Evolutionary conservation across 192 early-diverging fungal genomes (phyloP).

Genomic region (Spizellomyces punctatus): DNA sequence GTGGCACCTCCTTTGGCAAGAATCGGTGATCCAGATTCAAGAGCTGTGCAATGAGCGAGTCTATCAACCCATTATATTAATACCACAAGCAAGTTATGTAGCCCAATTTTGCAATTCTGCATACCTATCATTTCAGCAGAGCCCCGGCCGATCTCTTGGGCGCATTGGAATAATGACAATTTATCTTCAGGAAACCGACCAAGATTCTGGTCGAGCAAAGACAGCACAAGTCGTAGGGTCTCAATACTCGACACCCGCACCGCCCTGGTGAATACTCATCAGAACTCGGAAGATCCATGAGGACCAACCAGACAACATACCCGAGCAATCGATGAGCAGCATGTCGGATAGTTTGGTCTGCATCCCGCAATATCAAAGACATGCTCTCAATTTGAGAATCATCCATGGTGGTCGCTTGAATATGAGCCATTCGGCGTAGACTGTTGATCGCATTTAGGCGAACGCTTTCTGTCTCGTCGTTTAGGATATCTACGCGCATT

Average conservation of each 20-base stretch:
- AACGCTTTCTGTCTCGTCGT: constrained; percentile 89
- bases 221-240: not conserved
- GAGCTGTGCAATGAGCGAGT: not conserved
- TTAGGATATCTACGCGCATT: constrained; percentile 80
- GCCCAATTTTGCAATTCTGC: constrained; percentile 44
- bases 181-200: constrained; percentile 70
- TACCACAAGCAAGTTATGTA: constrained; percentile 22
- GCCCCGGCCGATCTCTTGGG: constrained; percentile 63
- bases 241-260: constrained; percentile 1
- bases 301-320: constrained; percentile 39
- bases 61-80: not conserved
- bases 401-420: constrained; percentile 58
- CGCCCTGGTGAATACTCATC: not conserved
- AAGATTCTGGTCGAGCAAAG: constrained; percentile 63
- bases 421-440: constrained; percentile 70
- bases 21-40: constrained; percentile 68
- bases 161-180: constrained; percentile 66
- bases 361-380: constrained; percentile 78
- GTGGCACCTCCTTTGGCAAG: constrained; percentile 68
- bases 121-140: constrained; percentile 50
- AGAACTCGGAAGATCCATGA: too few species aligned
- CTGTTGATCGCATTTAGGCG: constrained; percentile 79
- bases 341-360: constrained; percentile 62
- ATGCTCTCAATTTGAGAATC: constrained; percentile 76
- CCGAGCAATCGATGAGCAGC: constrained; percentile 75